Percentiles rank a stretch among this genome's conserved stretches.
Evolutionary conservation across 495 filamentous ascomycete species (phyloP).

Genomic region (Beverwykella pulmonaria): DNA sequence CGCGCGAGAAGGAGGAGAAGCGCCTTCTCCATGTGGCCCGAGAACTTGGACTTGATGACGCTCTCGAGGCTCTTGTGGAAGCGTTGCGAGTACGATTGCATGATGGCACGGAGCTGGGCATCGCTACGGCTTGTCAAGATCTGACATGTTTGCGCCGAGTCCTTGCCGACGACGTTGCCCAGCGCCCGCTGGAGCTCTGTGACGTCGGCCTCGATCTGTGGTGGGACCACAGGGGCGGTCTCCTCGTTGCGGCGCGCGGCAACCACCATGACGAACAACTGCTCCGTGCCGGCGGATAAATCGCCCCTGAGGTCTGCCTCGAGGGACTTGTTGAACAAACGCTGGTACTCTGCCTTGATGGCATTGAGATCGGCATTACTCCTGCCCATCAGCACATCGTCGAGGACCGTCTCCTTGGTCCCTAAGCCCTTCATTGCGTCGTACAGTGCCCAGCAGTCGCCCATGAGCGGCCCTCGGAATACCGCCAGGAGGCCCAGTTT

Average conservation of each 20-base stretch:
- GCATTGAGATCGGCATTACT: constrained; percentile 81
- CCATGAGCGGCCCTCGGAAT: constrained; percentile 72
- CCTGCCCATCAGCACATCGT: constrained; percentile 81
- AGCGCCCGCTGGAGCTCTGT: constrained; percentile 72
- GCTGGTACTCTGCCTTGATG: constrained; percentile 77
- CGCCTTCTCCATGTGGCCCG: constrained; percentile 88
- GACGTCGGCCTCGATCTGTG: constrained; percentile 71
- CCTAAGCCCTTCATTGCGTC: constrained; percentile 75
- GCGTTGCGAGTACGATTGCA: constrained; percentile 65
- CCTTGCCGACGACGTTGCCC: constrained; percentile 68
- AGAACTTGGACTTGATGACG: constrained; percentile 77
- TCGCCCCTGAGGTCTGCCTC: constrained; percentile 73
- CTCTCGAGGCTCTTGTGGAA: constrained; percentile 69
- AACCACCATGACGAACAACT: constrained; percentile 77
- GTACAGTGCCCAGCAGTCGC: constrained; percentile 67
- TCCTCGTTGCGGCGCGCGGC: constrained; percentile 74
- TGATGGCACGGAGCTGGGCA: constrained; percentile 79
- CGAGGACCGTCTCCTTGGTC: constrained; percentile 82
- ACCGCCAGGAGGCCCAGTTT: constrained; percentile 69
- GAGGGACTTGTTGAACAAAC: constrained; percentile 55
- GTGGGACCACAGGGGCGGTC: constrained; percentile 66
- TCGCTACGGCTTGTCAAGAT: constrained; percentile 75
- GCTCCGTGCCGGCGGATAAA: constrained; percentile 79
- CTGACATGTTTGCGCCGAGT: constrained; percentile 73
- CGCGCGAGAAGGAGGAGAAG: constrained; percentile 76